Evolutionary conservation across 2,329 filamentous ascomycete species (phyloP), one percentile per base, ranked within the genome.

Genomic region (Juglanconis oblonga): DNA sequence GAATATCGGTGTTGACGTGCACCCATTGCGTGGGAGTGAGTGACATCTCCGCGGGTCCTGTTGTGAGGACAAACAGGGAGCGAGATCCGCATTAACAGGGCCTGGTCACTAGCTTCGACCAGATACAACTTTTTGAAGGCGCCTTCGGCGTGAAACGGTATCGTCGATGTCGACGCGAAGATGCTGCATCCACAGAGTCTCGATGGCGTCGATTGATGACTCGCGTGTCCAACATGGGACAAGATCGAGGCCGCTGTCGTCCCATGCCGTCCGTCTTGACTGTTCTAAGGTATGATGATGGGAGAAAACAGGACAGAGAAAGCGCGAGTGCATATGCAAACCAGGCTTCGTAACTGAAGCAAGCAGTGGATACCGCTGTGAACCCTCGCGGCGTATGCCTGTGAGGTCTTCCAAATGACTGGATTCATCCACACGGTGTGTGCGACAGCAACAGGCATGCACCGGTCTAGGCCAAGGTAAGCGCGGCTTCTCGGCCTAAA

Each of bases 21-120:
- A 77, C 58, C 42, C 68, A 73, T 5, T 67, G 64, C 8, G 17
- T 17, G 17, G 17, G 76, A 67, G 1, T 74, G 77, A 0, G 74
- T 71, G 3, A 76, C 74, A 54, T 78, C 74, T 55, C 57, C 61
- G 3, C 64, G 61, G 8, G 65, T 70, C 64, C 69, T 70, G 64
- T 64, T 58, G 35, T 55, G 57, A 0, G 69, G 69, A 52, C 68
- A 62, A 52, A 71, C 68, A 4, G 69, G 69, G 17, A 71, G 61
- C 1, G 66, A 66, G n/a, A 71, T 64, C 38, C 68, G 67, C 59
- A 70, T 62, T 14, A 70, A 63, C 49, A 62, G 63, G 7, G 62
- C 59, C 4, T 48, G 54, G 35, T 9, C 17, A 32, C 3, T 9
- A 24, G 62, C 55, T 38, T 56, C 24, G 13, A 72, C 59, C 7